Percentiles rank a stretch among this genome's conserved stretches.
phyloP scores from a whole-genome alignment of 306 rosid genomes.

The Pterocarpus santalinus region DNA sequence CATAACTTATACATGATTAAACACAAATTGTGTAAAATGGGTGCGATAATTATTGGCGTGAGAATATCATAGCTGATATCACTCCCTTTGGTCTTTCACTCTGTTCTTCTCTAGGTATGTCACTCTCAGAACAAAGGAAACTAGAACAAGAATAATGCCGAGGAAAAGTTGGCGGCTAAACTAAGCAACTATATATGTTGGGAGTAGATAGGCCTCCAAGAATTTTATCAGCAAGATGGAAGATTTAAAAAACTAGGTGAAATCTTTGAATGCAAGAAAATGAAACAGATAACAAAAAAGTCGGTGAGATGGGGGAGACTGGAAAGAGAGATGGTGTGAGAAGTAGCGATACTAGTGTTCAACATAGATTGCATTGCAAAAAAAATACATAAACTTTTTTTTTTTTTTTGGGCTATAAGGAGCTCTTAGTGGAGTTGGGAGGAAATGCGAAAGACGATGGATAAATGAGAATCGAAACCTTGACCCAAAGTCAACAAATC shows the following conservation, averaged over 20 bases:
- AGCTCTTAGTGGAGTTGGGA: too few species aligned
- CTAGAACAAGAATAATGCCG: background rate
- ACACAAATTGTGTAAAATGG: too few species aligned
- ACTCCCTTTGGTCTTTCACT: too few species aligned
- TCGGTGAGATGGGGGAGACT: background rate
- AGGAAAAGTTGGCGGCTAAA: slow-evolving; percentile 8
- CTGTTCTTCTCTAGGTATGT: too few species aligned
- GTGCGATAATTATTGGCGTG: too few species aligned
- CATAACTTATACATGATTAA: too few species aligned
- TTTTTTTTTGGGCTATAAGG: too few species aligned
- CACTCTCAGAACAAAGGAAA: background rate
- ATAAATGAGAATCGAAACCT: too few species aligned
- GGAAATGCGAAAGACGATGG: too few species aligned
- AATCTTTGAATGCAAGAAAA: slow-evolving; percentile 27
- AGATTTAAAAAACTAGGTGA: background rate
- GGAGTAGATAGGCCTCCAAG: slow-evolving; percentile 2
- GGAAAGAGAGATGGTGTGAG: background rate
- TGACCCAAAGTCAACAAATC: too few species aligned
- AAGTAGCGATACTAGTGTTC: background rate
- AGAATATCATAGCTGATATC: too few species aligned
- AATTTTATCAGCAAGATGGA: background rate
- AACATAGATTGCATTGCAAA: slow-evolving; percentile 8
- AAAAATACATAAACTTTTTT: background rate
- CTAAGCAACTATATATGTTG: background rate
- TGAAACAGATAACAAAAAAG: background rate